phyloP scores from a whole-genome alignment of 1,284 basidiomycete species.

The Papiliotrema nemorosa region DNA sequence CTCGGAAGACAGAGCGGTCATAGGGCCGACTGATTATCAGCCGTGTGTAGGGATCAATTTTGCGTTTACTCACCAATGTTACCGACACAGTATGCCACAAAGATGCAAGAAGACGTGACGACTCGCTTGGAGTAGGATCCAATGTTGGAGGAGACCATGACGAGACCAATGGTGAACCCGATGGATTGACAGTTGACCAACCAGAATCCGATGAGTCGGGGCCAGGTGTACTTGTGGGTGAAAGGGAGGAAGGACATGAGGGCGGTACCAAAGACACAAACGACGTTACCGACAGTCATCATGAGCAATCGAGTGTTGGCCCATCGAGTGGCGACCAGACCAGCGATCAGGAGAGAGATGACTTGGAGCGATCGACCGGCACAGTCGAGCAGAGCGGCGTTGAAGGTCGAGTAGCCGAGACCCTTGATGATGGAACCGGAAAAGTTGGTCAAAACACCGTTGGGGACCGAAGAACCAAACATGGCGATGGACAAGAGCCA shows the following conservation, averaged over 20 bases:
- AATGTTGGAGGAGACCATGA: slow-evolving; percentile 44
- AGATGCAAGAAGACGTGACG: slow-evolving; percentile 38
- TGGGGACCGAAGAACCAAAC: slow-evolving; percentile 36
- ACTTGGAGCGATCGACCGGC: slow-evolving; percentile 41
- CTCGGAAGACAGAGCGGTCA: slow-evolving; percentile 30
- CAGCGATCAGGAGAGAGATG: slow-evolving; percentile 41
- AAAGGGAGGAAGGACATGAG: slow-evolving; percentile 45
- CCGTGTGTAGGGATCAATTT: not conserved
- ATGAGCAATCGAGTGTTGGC: slow-evolving; percentile 40
- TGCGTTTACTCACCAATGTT: slow-evolving; percentile 18
- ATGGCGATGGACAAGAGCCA: slow-evolving; percentile 20
- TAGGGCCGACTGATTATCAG: slow-evolving; percentile 1
- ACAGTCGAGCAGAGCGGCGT: slow-evolving; percentile 41
- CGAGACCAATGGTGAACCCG: slow-evolving; percentile 45
- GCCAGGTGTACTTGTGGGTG: slow-evolving; percentile 29
- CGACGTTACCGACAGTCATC: slow-evolving; percentile 37
- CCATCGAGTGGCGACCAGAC: slow-evolving; percentile 40
- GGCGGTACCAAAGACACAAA: slow-evolving; percentile 36
- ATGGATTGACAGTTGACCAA: slow-evolving; percentile 33
- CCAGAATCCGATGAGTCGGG: slow-evolving; percentile 42
- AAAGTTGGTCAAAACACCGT: slow-evolving; percentile 46
- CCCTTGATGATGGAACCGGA: slow-evolving; percentile 40
- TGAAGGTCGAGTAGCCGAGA: slow-evolving; percentile 37
- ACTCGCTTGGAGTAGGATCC: slow-evolving; percentile 37
- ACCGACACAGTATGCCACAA: slow-evolving; percentile 36